These are phyloP conservation scores for Pichia exigua DNA, from an alignment of 805 yeast genomes.

Conservation along the genomic window DNA sequence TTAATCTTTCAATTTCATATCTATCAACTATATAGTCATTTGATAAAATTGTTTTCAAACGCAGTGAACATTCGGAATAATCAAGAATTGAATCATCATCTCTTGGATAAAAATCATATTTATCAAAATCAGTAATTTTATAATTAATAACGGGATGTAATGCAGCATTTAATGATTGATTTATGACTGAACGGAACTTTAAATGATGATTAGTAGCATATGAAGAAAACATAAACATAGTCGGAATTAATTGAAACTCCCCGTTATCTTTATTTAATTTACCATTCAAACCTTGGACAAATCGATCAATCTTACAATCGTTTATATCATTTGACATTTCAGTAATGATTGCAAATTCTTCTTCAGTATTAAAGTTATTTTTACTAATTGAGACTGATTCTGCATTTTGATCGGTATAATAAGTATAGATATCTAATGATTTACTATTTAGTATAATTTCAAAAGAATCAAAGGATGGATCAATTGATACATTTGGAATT, in stretches of 20 bases:
- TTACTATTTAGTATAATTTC: constrained; percentile 5
- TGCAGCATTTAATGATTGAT: constrained; percentile 9
- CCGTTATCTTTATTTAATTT: constrained; percentile 3
- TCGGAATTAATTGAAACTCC: constrained; percentile 14
- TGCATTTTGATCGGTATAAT: not conserved
- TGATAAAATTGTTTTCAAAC: constrained; percentile 21
- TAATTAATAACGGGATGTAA: constrained; percentile 21
- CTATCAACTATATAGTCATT: constrained; percentile 22
- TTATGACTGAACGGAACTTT: not conserved
- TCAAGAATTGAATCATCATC: constrained; percentile 5
- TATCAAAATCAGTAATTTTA: constrained; percentile 9
- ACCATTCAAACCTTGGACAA: constrained; percentile 8
- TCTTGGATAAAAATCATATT: not conserved
- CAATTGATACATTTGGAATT: not conserved
- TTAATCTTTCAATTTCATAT: constrained; percentile 17
- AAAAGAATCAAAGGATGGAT: not conserved
- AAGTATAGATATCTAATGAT: not conserved
- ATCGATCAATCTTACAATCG: constrained; percentile 1
- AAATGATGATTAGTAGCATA: constrained; percentile 5
- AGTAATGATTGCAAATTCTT: constrained; percentile 13
- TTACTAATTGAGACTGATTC: not conserved
- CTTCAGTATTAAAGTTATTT: not conserved
- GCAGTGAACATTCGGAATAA: constrained; percentile 15
- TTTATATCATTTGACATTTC: not conserved
- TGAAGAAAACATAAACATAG: constrained; percentile 20